phyloP scores from a whole-genome alignment of 257 asterid genomes.

The Primulina huaijiensis region DNA sequence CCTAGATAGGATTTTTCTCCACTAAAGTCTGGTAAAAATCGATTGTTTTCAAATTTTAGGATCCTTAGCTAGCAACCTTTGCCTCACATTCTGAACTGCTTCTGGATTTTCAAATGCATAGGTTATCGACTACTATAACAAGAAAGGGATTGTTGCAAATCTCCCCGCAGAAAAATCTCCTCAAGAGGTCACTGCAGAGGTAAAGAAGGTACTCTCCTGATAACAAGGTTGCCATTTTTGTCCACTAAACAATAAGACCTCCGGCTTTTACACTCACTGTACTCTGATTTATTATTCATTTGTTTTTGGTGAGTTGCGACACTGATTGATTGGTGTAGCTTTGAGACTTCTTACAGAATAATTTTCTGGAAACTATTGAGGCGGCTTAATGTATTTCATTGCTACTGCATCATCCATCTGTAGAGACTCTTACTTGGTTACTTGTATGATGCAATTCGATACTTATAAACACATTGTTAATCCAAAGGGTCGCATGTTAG shows the following conservation, averaged over 20 bases:
- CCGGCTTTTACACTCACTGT: slow-evolving; percentile 15
- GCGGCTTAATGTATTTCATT: slow-evolving; percentile 12
- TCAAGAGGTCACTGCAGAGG: slow-evolving; percentile 59
- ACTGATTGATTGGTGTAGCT: neutral
- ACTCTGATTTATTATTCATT: slow-evolving; percentile 24
- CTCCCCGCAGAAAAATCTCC: slow-evolving; percentile 77
- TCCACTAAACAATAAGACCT: slow-evolving; percentile 21
- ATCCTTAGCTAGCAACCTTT: no score
- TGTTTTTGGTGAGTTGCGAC: slow-evolving; percentile 16
- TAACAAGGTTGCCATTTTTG: slow-evolving; percentile 7
- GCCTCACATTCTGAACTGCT: neutral
- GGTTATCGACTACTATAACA: slow-evolving; percentile 61
- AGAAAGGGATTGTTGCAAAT: slow-evolving; percentile 55
- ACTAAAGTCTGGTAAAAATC: neutral
- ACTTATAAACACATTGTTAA: no score
- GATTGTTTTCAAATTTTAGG: neutral
- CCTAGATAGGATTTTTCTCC: neutral
- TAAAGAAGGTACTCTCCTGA: slow-evolving; percentile 60
- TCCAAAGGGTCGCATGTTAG: no score
- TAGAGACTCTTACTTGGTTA: neutral
- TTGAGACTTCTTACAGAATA: slow-evolving; percentile 6
- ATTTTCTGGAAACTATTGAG: slow-evolving; percentile 2
- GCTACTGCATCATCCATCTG: slow-evolving; percentile 4
- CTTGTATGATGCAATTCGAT: no score
- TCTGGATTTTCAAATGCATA: slow-evolving; percentile 25